Conservation (phyloP, 495 filamentous ascomycete genomes). For the Endocarpon pusillum region DNA sequence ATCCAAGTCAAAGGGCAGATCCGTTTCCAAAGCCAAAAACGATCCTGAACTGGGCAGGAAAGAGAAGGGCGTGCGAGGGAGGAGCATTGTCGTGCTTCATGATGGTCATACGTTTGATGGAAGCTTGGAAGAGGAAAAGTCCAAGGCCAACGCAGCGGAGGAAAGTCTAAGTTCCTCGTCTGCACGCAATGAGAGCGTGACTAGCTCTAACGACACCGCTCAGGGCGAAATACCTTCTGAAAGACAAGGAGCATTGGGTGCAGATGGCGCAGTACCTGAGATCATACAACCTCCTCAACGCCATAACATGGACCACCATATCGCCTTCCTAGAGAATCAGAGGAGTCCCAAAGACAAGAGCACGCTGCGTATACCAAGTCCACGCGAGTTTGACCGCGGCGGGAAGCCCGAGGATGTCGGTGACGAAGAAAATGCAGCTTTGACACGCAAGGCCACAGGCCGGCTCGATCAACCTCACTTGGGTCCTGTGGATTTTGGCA, state of each 20-base stretch:
- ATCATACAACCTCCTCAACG: constrained; percentile 32
- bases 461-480: too few relatives aligned
- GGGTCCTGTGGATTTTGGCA: too few relatives aligned
- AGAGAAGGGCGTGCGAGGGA: constrained; percentile 52
- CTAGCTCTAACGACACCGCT: constrained; percentile 10
- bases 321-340: constrained; percentile 73
- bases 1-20: constrained; percentile 38
- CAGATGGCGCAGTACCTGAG: constrained; percentile 11
- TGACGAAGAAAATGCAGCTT: constrained; percentile 24
- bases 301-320: constrained; percentile 53
- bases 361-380: constrained; percentile 70
- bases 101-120: constrained; percentile 17
- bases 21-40: constrained; percentile 33
- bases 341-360: constrained; percentile 53
- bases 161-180: constrained; percentile 10
- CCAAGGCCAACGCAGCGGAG: constrained; percentile 6
- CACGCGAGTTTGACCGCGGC: constrained; percentile 69
- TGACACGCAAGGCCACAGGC: background rate
- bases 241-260: background rate
- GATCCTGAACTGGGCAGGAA: constrained; percentile 27
- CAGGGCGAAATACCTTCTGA: constrained; percentile 5
- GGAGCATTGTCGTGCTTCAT: constrained; percentile 59
- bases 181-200: constrained; percentile 7
- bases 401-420: constrained; percentile 46
- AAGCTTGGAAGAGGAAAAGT: constrained; percentile 14